Base-by-base conservation (phyloP, 2,329 filamentous ascomycete genomes). In the Colletotrichum musae region DNA sequence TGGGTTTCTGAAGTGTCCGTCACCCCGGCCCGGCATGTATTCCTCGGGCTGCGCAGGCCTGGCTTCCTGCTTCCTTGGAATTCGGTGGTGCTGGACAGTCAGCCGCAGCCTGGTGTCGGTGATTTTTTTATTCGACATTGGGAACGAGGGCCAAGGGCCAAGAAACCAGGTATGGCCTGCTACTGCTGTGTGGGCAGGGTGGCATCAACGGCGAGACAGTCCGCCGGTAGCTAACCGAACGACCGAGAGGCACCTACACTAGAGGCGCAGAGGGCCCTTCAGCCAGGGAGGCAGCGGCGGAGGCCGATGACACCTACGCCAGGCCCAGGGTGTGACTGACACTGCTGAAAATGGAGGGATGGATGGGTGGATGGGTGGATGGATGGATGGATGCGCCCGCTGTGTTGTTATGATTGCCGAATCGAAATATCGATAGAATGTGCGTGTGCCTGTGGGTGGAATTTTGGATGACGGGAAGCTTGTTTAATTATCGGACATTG, bases 131-230 rank as follows among this genome's bases (percentile, higher is more conserved):
- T 32, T 32, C 32, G 32, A 36, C 7, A 36, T 36, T 47, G 48
- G 58, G 21, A 53, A 56, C 59, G 59, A 61, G 41, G 53, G 54
- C 28, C 60, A 54, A 59, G 50, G 36, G 65, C 54, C 65, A 68
- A 59, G 50, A 28, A 52, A 60, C 47, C 53, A 16, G 59, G 52
- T 63, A 12, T 51, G 53, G 53, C 53, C 52, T 50, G 47, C 21
- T 21, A n/a, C 50, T 53, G 41, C 48, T 18, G 13, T 48, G 36
- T 32, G 63, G 59, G 64, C 47, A 58, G 64, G 52, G 60, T 64
- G 66, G 48, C 32, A 56, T 32, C 50, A 65, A 53, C 28, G 43
- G 36, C 47, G 58, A 62, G 36, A 54, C 41, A 52, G 57, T 48
- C 48, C 43, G 39, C 56, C 51, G 50, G 57, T 50, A 66, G 24